Percentiles rank a stretch among this genome's conserved stretches.
These are phyloP conservation scores for Aleurites moluccanus DNA, from an alignment of 441 rosid genomes.

Conservation along the genomic window DNA sequence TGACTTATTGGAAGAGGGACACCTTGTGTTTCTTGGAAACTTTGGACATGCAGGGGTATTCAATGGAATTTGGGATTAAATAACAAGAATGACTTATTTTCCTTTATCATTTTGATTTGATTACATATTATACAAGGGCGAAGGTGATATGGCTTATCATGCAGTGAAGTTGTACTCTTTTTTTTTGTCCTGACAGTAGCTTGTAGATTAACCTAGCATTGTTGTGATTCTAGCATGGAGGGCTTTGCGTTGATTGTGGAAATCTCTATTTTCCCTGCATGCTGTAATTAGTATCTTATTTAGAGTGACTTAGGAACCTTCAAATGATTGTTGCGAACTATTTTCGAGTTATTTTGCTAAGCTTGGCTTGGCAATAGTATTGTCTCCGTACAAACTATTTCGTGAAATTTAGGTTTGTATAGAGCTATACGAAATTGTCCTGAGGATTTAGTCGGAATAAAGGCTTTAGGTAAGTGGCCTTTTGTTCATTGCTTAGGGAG, in stretches of 20 bases:
- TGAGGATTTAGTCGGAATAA: neutral
- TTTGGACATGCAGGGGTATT: neutral
- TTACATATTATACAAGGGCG: neutral
- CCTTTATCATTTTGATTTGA: neutral
- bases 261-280: neutral
- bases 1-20: neutral
- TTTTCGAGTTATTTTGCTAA: conserved; percentile 5
- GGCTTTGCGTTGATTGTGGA: neutral
- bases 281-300: neutral
- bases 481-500: neutral
- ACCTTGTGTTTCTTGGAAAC: neutral
- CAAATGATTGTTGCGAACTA: neutral
- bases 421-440: neutral
- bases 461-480: neutral
- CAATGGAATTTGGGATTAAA: neutral
- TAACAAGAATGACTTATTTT: neutral
- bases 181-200: neutral
- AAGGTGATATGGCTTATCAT: neutral
- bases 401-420: neutral
- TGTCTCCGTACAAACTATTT: too few species aligned
- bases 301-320: neutral
- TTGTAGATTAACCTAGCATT: neutral
- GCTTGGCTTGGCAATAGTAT: neutral
- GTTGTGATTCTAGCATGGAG: neutral
- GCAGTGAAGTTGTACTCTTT: neutral